Evolutionary conservation across 2,329 filamentous ascomycete species (phyloP).

Genomic region (Calonectria pseudoturangicola): DNA sequence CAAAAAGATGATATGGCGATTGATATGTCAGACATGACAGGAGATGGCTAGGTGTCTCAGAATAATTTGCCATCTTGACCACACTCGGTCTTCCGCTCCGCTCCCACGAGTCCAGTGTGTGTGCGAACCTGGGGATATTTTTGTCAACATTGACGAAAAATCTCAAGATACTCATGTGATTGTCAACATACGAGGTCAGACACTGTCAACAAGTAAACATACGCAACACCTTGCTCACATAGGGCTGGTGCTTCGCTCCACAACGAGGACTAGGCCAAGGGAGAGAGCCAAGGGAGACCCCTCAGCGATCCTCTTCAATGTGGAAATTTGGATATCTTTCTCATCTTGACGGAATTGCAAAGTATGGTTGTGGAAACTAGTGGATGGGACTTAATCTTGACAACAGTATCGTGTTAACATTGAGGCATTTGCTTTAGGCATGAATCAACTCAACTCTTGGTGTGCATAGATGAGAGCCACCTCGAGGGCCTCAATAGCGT

Average conservation of each 20-base stretch:
- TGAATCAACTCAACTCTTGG: background rate
- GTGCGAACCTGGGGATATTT: no score
- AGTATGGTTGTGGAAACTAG: background rate
- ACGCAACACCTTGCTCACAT: background rate
- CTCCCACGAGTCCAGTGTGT: no score
- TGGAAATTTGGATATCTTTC: no score
- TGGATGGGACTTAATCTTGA: background rate
- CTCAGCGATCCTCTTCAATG: background rate
- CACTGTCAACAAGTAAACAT: background rate
- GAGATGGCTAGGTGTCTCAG: constrained; percentile 10
- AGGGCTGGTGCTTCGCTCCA: background rate
- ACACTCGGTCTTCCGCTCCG: background rate
- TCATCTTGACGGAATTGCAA: no score
- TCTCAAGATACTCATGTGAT: background rate
- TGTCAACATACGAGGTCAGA: no score
- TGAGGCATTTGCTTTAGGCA: background rate
- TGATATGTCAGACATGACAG: background rate
- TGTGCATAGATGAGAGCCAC: no score
- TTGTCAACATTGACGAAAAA: background rate
- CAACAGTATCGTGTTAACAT: background rate
- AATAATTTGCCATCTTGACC: background rate
- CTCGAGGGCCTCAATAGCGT: background rate
- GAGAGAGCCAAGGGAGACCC: constrained; percentile 1
- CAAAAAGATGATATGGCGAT: background rate
- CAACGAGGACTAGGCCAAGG: background rate